Conservation (phyloP, 2,329 filamentous ascomycete genomes). For the Hypoxylon sp. region DNA sequence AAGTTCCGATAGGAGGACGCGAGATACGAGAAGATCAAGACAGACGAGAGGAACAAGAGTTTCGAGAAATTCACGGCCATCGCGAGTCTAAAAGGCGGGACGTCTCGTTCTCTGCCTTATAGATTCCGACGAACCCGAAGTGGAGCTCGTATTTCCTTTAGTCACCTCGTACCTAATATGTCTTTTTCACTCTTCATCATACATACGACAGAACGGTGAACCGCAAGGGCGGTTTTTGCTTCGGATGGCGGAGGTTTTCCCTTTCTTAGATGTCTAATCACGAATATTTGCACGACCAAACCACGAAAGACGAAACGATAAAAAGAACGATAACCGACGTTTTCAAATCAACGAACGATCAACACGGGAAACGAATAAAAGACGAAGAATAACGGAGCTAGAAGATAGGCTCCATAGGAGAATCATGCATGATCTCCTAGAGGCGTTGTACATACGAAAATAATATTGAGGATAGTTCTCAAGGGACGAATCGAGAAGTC, state of each 20-base stretch:
- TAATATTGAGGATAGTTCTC: constrained; percentile 10
- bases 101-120: constrained; percentile 17
- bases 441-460: constrained; percentile 29
- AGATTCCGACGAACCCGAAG: constrained; percentile 10
- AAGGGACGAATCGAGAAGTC: background rate
- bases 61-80: constrained; percentile 38
- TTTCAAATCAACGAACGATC: background rate
- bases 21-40: constrained; percentile 45
- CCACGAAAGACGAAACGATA: constrained; percentile 16
- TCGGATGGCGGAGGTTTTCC: constrained; percentile 22
- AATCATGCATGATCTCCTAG: constrained; percentile 7
- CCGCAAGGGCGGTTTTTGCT: constrained; percentile 42
- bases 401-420: constrained; percentile 9
- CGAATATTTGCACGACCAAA: constrained; percentile 16
- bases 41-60: constrained; percentile 41
- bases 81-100: constrained; percentile 33
- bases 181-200: constrained; percentile 14
- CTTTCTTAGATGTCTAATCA: constrained; percentile 27
- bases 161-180: background rate
- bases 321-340: background rate
- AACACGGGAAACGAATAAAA: background rate
- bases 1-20: constrained; percentile 56
- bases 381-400: background rate
- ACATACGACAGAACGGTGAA: constrained; percentile 27
- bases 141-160: constrained; percentile 19